These are phyloP conservation scores for Pilasporangium apinafurcum DNA, from an alignment of 352 stramenopile species.

Conservation along the genomic window DNA sequence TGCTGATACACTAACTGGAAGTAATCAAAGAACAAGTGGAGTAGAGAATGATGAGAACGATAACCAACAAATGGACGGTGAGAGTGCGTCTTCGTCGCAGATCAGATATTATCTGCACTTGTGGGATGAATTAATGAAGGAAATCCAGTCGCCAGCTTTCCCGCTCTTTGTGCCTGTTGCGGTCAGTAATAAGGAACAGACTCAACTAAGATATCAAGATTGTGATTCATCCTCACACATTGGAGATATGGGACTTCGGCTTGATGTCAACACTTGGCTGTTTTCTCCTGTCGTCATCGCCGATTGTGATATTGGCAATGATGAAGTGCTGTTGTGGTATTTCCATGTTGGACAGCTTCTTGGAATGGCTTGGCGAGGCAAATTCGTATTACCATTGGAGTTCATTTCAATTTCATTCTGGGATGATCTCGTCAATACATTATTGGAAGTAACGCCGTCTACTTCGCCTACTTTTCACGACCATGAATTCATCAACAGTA, in stretches of 20 bases:
- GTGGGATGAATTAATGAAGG: conserved; percentile 30
- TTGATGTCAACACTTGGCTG: conserved; percentile 49
- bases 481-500: neutral
- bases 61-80: conserved; percentile 9
- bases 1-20: neutral
- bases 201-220: neutral
- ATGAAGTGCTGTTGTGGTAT: conserved; percentile 41
- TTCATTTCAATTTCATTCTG: conserved; percentile 43
- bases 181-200: neutral
- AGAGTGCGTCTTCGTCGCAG: conserved; percentile 9
- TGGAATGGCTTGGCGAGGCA: conserved; percentile 53
- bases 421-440: conserved; percentile 20
- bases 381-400: conserved; percentile 37
- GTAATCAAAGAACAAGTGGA: neutral
- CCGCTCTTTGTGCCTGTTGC: conserved; percentile 37
- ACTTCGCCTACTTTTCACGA: neutral
- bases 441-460: too few species aligned
- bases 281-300: conserved; percentile 15
- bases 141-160: conserved; percentile 55
- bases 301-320: conserved; percentile 6
- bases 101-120: conserved; percentile 40
- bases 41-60: conserved; percentile 11
- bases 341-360: conserved; percentile 51
- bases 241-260: conserved; percentile 4
- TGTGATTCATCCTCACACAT: too few species aligned